Evolutionary conservation across 2,329 filamentous ascomycete genomes (phyloP).

Genomic region (Trichocomaceae sp.): DNA sequence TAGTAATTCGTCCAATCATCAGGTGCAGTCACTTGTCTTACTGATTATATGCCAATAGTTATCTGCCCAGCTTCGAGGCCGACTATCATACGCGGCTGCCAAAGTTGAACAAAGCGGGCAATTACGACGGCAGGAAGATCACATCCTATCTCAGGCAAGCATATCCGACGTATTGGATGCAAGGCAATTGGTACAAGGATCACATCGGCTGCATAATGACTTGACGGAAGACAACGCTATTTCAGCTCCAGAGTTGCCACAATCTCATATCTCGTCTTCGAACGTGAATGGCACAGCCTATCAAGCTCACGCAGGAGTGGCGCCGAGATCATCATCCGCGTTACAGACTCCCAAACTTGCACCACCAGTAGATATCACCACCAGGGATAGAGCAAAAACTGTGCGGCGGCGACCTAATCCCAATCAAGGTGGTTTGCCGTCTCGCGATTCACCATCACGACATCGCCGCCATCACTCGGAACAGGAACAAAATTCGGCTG

Average conservation of each 20-base stretch:
- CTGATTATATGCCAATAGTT: slow-evolving; percentile 45
- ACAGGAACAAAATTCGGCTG: slow-evolving; percentile 22
- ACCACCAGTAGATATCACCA: slow-evolving; percentile 39
- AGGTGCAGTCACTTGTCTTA: not conserved
- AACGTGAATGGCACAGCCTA: slow-evolving; percentile 1
- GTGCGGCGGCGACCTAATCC: slow-evolving; percentile 34
- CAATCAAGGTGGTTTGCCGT: slow-evolving; percentile 22
- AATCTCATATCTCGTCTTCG: slow-evolving; percentile 2
- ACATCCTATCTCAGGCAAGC: slow-evolving; percentile 31
- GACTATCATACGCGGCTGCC: slow-evolving; percentile 86
- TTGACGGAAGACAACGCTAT: slow-evolving; percentile 20
- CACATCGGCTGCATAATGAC: slow-evolving; percentile 18
- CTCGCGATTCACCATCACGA: slow-evolving; percentile 20
- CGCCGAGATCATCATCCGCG: slow-evolving; percentile 10
- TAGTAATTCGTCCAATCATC: slow-evolving; percentile 23
- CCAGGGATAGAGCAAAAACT: slow-evolving; percentile 23
- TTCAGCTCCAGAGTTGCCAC: slow-evolving; percentile 20
- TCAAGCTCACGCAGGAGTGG: not conserved
- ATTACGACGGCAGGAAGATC: slow-evolving; percentile 56
- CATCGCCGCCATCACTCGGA: slow-evolving; percentile 30
- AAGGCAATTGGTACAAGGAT: not conserved
- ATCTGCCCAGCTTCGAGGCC: slow-evolving; percentile 71
- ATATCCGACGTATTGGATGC: slow-evolving; percentile 30
- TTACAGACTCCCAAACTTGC: slow-evolving; percentile 31
- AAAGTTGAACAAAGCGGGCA: slow-evolving; percentile 91